Evolutionary conservation across 331 rosid species (phyloP), one percentile per base, ranked within the genome.

Genomic region (Arachis monticola): DNA sequence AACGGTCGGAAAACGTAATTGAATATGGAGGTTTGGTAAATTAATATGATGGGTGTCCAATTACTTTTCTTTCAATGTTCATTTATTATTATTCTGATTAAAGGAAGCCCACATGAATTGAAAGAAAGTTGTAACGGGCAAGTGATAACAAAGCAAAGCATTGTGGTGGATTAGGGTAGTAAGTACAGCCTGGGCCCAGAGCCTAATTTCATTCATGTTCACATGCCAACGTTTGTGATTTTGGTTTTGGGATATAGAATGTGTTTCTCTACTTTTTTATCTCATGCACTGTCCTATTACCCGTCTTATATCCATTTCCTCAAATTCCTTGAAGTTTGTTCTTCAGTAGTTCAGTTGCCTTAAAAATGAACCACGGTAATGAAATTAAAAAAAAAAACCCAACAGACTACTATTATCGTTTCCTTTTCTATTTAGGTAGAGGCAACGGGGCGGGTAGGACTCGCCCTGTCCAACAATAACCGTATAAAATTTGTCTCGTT

Each of bases 1-100:
- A 79, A 83, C 87, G 84, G 87, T 83, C 73, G 59, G 59, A 11
- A 78, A 57, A 51, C 2, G 14, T 35, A 12, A 35, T 31, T 3
- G 9, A 13, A n/a, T 53, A 53, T 35, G 40, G 14, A 13, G 6
- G 6, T 51, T 51, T 51, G 56, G 14, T 10, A 51, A 51, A 51
- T 10, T 53, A 13, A 53, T 53, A 53, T 5, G 8, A 27, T 53
- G 59, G 30, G 59, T 13, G 59, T 13, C 59, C 59, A 53, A 5
- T 53, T 14, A 53, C 59, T 53, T 13, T 13, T 4, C 30, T 13
- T 13, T 53, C 2, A 6, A 44, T 0, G 9, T 44, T 44, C 9
- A 6, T 22, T 6, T 6, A 14, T 56, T 14, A 51, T 55, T 13
- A 53, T 56, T 55, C 60, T 5, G 7, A 55, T 55, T 55, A 55